Conservation (phyloP, 192 early-diverging fungal genomes). For the Chytriomyces hyalinus region DNA sequence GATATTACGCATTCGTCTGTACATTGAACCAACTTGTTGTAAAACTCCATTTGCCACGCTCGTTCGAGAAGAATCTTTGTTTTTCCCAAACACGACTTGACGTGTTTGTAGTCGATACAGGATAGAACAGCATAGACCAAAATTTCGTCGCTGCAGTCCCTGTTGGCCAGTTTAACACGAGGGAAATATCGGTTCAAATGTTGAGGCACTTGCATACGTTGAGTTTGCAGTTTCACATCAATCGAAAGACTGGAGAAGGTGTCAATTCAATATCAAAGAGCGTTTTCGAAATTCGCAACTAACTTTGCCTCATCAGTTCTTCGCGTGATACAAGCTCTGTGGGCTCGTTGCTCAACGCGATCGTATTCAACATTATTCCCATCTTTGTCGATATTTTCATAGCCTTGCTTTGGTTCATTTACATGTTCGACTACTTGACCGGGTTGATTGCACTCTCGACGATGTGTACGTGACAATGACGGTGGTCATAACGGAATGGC, state of each 20-base stretch:
- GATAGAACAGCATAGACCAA: background rate
- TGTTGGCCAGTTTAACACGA: slow-evolving; percentile 89
- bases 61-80: slow-evolving; percentile 32
- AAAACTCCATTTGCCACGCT: slow-evolving; percentile 46
- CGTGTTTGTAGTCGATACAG: slow-evolving; percentile 5
- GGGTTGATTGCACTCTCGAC: slow-evolving; percentile 86
- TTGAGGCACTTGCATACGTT: slow-evolving; percentile 88
- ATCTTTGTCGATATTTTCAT: slow-evolving; percentile 86
- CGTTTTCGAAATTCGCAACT: background rate
- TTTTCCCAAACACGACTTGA: background rate
- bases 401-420: slow-evolving; percentile 61
- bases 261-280: no score
- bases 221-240: slow-evolving; percentile 89
- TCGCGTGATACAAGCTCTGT: slow-evolving; percentile 75
- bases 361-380: slow-evolving; percentile 92
- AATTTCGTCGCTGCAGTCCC: slow-evolving; percentile 84
- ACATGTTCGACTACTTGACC: slow-evolving; percentile 69
- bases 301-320: slow-evolving; percentile 69
- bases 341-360: slow-evolving; percentile 72
- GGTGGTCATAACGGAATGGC: slow-evolving; percentile 78
- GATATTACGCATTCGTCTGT: slow-evolving; percentile 20
- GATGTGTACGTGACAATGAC: slow-evolving; percentile 90
- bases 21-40: slow-evolving; percentile 26
- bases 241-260: slow-evolving; percentile 81
- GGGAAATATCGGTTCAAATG: slow-evolving; percentile 88